Evolutionary conservation across 2,329 filamentous ascomycete genomes (phyloP), one percentile per base, ranked within the genome.

Genomic region (Penicillium sp.): DNA sequence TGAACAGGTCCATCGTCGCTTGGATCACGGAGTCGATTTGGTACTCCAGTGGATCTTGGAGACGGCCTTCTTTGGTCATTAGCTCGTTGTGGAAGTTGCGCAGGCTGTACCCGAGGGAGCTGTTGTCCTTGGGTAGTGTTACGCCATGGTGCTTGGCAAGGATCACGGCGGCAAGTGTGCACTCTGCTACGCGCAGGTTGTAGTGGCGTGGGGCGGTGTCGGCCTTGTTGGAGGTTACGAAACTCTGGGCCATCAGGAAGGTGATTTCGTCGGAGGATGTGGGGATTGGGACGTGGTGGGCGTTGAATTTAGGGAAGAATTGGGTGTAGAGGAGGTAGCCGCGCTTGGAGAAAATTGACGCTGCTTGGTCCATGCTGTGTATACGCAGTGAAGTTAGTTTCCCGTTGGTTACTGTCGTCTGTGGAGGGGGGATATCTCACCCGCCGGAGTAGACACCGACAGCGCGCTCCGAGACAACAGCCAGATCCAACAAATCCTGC

Each of bases 381-480:
- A 29, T 24, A 24, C 22, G 18, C n/a, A 18, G 7, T 22, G 5
- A 18, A 6, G 22, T 50, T 55, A 34, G 29, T 11, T 7, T 47
- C 35, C 9, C 18, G 22, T 22, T 22, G 16, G 9, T 5, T 38
- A 29, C 40, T 24, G 14, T 18, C 5, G 8, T 35, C 20, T 20
- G 2, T 9, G 43, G n/a, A 20, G 13, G 11, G 2, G 2, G 9
- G 16, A 16, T 43, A 18, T 66, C 85, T 79, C 77, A 90, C 89
- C 90, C 94, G 74, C 94, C 94, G 5, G 92, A 95, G 77, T 97
- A 97, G 66, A 99, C 94, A 50, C 94, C 94, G 4, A 97, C 94
- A 16, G 89, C 88, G 55, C 94, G 86, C 78, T 99, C 94, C 44
- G 92, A 96, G 37, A 97, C 90, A 64, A 99, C 93, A 22, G 94